A percentile compares a stretch with the other conserved stretches of the same genome.
Evolutionary conservation across 2,329 filamentous ascomycete genomes (phyloP).

Genomic region (Aspergillus fischeri): DNA sequence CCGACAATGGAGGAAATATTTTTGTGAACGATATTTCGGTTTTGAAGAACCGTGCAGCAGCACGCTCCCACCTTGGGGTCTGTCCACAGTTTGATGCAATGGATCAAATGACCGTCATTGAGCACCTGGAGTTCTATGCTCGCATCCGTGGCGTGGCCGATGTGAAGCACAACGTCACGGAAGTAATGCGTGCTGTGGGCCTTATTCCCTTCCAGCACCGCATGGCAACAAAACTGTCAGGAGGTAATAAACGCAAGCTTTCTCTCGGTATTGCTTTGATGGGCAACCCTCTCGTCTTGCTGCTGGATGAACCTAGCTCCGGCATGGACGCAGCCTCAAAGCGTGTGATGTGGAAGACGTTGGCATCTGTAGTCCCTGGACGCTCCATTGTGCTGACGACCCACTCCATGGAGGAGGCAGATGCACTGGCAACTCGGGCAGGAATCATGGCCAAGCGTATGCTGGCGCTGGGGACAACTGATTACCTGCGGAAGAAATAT

Average conservation of each 20-base stretch:
- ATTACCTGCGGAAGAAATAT: slow-evolving; percentile 67
- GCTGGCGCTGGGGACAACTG: slow-evolving; percentile 76
- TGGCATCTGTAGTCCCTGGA: slow-evolving; percentile 68
- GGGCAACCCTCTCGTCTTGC: slow-evolving; percentile 80
- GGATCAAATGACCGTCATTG: slow-evolving; percentile 83
- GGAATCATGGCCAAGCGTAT: slow-evolving; percentile 83
- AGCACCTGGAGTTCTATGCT: slow-evolving; percentile 86
- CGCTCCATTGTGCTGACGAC: slow-evolving; percentile 85
- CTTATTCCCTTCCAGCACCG: slow-evolving; percentile 65
- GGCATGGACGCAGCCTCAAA: slow-evolving; percentile 90
- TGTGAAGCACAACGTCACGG: slow-evolving; percentile 70
- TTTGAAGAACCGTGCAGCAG: slow-evolving; percentile 64
- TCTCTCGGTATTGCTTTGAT: slow-evolving; percentile 86
- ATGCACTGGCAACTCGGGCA: slow-evolving; percentile 75
- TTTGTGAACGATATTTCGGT: slow-evolving; percentile 76
- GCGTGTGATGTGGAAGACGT: slow-evolving; percentile 86
- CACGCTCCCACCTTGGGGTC: slow-evolving; percentile 77
- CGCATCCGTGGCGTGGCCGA: slow-evolving; percentile 73
- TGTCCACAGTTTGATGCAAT: slow-evolving; percentile 86
- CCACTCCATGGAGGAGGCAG: slow-evolving; percentile 93
- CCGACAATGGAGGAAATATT: slow-evolving; percentile 68
- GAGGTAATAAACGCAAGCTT: slow-evolving; percentile 92
- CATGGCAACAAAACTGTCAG: slow-evolving; percentile 75
- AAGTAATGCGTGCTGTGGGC: slow-evolving; percentile 77
- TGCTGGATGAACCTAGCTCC: slow-evolving; percentile 84